phyloP scores from a whole-genome alignment of 495 filamentous ascomycete species.

The Pseudevernia furfuracea region DNA sequence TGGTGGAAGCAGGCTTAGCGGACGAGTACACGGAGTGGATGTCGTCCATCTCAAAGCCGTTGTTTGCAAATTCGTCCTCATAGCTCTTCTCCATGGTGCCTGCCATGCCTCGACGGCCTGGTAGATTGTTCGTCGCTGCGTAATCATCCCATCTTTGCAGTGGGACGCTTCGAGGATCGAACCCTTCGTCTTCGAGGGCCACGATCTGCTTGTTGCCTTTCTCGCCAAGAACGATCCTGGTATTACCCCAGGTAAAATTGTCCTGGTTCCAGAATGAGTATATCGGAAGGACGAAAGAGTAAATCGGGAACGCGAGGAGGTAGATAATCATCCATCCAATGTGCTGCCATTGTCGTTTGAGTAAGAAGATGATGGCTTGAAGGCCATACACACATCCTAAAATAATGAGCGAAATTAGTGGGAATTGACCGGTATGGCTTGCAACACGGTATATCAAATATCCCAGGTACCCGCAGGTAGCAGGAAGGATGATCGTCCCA shows the following conservation, averaged over 20 bases:
- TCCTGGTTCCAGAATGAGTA: conserved; percentile 99
- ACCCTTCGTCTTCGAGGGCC: conserved; percentile 77
- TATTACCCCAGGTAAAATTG: conserved; percentile 97
- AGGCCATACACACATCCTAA: conserved; percentile 89
- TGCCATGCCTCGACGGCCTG: conserved; percentile 71
- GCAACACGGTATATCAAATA: conserved; percentile 82
- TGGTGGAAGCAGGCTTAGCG: conserved; percentile 83
- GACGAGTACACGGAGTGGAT: conserved; percentile 95
- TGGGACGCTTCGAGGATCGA: conserved; percentile 85
- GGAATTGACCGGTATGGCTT: conserved; percentile 65
- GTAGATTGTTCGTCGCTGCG: conserved; percentile 80
- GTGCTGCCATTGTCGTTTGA: conserved; percentile 95
- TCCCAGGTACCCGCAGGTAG: conserved; percentile 80
- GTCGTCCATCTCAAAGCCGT: conserved; percentile 85
- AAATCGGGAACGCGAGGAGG: conserved; percentile 85
- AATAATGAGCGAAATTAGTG: conserved; percentile 78
- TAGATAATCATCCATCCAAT: conserved; percentile 99
- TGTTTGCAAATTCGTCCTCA: conserved; percentile 35
- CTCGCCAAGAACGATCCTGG: conserved; percentile 91
- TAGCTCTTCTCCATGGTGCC: conserved; percentile 56
- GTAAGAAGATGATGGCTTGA: conserved; percentile 89
- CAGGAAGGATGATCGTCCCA: conserved; percentile 87
- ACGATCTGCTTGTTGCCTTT: conserved; percentile 83
- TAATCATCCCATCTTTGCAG: conserved; percentile 98
- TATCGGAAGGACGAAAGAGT: conserved; percentile 81